Conservation (phyloP, 306 rosid species). For the Castanea mollissima region DNA sequence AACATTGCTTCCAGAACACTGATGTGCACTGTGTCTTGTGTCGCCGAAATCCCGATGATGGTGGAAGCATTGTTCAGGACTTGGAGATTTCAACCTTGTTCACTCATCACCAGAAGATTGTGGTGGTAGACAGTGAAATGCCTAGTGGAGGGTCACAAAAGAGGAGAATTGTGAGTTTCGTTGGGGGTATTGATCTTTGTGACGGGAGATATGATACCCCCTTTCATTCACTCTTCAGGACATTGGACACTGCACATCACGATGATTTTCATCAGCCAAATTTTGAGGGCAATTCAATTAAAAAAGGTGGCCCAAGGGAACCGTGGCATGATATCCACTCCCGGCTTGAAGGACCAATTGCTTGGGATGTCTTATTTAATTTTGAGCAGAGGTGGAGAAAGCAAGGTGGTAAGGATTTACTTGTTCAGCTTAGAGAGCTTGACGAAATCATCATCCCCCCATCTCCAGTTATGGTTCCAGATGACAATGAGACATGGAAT, state of each 20-base stretch:
- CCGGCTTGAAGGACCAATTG: conserved; percentile 74
- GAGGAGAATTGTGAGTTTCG: conserved; percentile 67
- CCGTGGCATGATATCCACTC: conserved; percentile 83
- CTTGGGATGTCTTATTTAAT: conserved; percentile 77
- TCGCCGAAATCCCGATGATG: conserved; percentile 77
- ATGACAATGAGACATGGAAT: conserved; percentile 68
- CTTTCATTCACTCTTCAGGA: conserved; percentile 69
- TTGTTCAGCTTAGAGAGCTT: conserved; percentile 53
- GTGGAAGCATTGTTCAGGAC: conserved; percentile 65
- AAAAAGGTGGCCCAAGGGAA: conserved; percentile 76
- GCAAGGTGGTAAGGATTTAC: conserved; percentile 74
- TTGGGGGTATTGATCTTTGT: conserved; percentile 76
- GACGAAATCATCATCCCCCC: conserved; percentile 55
- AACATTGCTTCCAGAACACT: conserved; percentile 35
- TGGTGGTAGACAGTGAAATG: conserved; percentile 58
- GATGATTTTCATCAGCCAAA: conserved; percentile 72
- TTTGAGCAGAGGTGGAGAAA: conserved; percentile 77
- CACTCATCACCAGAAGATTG: conserved; percentile 82
- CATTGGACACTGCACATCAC: conserved; percentile 68
- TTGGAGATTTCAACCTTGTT: conserved; percentile 70
- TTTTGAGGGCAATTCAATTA: conserved; percentile 54
- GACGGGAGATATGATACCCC: conserved; percentile 77
- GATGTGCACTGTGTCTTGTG: conserved; percentile 66
- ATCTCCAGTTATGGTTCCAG: conserved; percentile 58
- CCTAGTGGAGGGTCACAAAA: conserved; percentile 47